Percentiles rank a stretch among this genome's conserved stretches.
Evolutionary conservation across 2,329 filamentous ascomycete genomes (phyloP).

Genomic region (Magnaporthales sp.): DNA sequence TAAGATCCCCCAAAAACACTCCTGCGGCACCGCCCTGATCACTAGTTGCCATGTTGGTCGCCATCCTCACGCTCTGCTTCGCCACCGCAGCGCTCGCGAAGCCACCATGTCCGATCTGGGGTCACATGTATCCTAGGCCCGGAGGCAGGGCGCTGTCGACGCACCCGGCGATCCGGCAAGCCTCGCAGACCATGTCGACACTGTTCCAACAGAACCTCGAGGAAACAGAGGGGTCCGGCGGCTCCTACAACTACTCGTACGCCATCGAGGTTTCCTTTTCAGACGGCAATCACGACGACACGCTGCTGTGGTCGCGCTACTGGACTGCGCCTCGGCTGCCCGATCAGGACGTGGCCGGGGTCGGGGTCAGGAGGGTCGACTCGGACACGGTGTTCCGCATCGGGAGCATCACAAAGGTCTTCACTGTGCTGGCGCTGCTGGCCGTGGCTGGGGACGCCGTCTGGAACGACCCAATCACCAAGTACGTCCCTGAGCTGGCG

Average conservation of each 20-base stretch:
- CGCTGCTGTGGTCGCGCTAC: conserved; percentile 16
- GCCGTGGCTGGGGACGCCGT: conserved; percentile 12
- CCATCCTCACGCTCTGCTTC: not conserved
- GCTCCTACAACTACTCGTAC: conserved; percentile 21
- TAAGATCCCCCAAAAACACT: not conserved
- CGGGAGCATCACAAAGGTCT: conserved; percentile 25
- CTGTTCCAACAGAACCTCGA: conserved; percentile 20
- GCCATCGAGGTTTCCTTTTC: conserved; percentile 21
- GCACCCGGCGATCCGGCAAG: conserved; percentile 12
- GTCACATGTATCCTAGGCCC: conserved; percentile 20
- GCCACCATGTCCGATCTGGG: conserved; percentile 22
- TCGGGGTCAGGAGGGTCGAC: conserved; percentile 13
- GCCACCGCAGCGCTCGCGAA: conserved; percentile 12
- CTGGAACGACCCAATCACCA: conserved; percentile 17
- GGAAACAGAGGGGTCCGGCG: conserved; percentile 12
- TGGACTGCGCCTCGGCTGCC: conserved; percentile 21
- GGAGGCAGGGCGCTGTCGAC: conserved; percentile 12
- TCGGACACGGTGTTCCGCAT: conserved; percentile 25
- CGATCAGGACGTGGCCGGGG: conserved; percentile 2
- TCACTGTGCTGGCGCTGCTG: conserved; percentile 20
- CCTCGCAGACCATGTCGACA: conserved; percentile 13
- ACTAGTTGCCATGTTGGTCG: not conserved
- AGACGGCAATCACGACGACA: conserved; percentile 13
- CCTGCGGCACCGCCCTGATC: not conserved
- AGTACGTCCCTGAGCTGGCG: conserved; percentile 17